Conservation (phyloP, 176 grass and related monocot genomes). For the Eragrostis nindensis region DNA sequence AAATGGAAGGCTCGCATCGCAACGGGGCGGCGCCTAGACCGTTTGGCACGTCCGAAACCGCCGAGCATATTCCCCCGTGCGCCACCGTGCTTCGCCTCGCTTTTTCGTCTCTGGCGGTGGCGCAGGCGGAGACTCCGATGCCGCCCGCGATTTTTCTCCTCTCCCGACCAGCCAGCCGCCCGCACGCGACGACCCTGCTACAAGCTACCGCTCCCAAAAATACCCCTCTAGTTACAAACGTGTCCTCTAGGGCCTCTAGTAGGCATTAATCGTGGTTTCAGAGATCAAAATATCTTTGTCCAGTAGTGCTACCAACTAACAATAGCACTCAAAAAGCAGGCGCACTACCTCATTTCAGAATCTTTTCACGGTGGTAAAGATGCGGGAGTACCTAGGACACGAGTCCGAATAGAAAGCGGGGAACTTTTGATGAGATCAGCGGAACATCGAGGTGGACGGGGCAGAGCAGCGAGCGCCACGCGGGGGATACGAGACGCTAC, state of each 20-base stretch:
- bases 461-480: neutral
- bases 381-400: no score
- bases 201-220: slow-evolving; percentile 4
- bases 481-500: neutral
- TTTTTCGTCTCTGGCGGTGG: neutral
- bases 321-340: neutral
- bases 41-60: slow-evolving; percentile 19
- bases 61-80: slow-evolving; percentile 17
- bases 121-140: slow-evolving; percentile 53
- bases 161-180: neutral
- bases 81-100: neutral
- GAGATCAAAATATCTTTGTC: neutral
- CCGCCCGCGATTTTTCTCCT: neutral
- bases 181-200: neutral
- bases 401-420: neutral
- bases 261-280: no score
- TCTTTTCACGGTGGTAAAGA: no score
- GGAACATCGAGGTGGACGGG: neutral
- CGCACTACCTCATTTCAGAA: neutral
- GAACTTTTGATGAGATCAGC: neutral
- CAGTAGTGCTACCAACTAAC: no score
- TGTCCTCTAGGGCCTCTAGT: no score
- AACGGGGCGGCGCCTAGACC: no score
- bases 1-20: no score
- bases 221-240: neutral